Percentiles rank a stretch among this genome's conserved stretches.
These are phyloP conservation scores for Phytopythium ostracodes DNA, from an alignment of 352 stramenopile species.

Conservation along the genomic window DNA sequence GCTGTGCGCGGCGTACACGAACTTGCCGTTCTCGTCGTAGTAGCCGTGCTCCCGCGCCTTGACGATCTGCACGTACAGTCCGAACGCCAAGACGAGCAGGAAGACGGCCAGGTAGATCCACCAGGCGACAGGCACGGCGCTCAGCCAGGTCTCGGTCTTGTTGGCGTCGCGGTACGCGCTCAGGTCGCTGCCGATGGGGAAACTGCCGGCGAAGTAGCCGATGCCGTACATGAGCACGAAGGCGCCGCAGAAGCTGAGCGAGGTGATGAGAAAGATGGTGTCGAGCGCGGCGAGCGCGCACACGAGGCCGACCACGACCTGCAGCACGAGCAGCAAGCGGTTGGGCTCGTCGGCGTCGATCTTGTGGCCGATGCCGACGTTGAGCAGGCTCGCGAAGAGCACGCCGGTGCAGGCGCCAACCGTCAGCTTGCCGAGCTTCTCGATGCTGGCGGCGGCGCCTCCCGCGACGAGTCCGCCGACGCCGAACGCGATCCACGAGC, in stretches of 20 bases:
- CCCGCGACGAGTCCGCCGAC: constrained; percentile 24
- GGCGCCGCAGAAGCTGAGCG: constrained; percentile 58
- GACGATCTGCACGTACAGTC: constrained; percentile 30
- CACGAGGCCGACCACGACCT: constrained; percentile 13
- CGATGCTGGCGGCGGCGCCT: constrained; percentile 21
- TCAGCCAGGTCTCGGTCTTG: constrained; percentile 22
- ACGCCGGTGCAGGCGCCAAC: constrained; percentile 28
- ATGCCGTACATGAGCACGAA: constrained; percentile 46
- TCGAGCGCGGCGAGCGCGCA: constrained; percentile 21
- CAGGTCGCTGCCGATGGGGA: constrained; percentile 51
- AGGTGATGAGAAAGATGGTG: constrained; percentile 32
- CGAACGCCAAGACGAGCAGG: constrained; percentile 39
- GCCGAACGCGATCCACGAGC: constrained; percentile 39
- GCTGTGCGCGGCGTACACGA: constrained; percentile 10
- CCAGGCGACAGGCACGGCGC: constrained; percentile 46
- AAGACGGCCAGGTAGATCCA: constrained; percentile 60
- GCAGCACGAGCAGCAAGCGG: constrained; percentile 21
- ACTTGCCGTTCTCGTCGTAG: constrained; percentile 12
- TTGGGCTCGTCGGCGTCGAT: constrained; percentile 22
- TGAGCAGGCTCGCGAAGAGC: constrained; percentile 27
- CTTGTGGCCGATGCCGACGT: constrained; percentile 27
- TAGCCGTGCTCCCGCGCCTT: constrained; percentile 25
- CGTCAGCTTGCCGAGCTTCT: constrained; percentile 24
- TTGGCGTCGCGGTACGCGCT: constrained; percentile 28
- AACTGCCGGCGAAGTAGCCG: constrained; percentile 67